phyloP scores from a whole-genome alignment of 2,329 filamentous ascomycete species.

The Ophiocordyceps camponoti-floridani region DNA sequence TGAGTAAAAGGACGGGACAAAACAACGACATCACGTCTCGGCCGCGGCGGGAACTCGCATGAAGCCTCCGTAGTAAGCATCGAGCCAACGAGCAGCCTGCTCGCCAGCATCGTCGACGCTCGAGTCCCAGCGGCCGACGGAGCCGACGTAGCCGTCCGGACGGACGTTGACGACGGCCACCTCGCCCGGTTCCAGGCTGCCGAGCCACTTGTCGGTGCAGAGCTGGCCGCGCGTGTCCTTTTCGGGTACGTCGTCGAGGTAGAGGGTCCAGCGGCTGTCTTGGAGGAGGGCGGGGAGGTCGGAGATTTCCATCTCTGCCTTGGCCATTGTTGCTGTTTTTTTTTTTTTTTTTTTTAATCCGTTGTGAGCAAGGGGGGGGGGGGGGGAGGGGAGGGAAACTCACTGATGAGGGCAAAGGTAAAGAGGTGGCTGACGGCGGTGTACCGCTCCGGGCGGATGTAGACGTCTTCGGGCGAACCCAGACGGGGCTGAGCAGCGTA shows the following conservation, averaged over 20 bases:
- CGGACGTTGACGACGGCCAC: constrained; percentile 50
- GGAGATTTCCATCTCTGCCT: constrained; percentile 44
- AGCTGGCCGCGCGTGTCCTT: constrained; percentile 30
- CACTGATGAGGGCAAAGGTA: constrained; percentile 51
- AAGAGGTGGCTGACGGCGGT: constrained; percentile 49
- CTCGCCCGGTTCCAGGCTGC: constrained; percentile 34
- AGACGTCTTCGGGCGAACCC: constrained; percentile 43
- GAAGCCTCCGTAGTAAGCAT: constrained; percentile 35
- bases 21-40: neutral
- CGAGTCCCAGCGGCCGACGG: constrained; percentile 35
- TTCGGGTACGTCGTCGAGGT: constrained; percentile 46
- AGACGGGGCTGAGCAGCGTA: constrained; percentile 41
- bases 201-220: constrained; percentile 55
- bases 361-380: too few relatives aligned
- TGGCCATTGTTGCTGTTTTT: constrained; percentile 36
- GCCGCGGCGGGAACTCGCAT: constrained; percentile 23
- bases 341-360: too few relatives aligned
- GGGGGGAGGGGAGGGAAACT: constrained; percentile 10
- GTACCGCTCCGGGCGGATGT: constrained; percentile 49
- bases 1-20: neutral
- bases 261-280: constrained; percentile 53
- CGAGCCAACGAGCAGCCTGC: constrained; percentile 34
- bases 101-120: constrained; percentile 30
- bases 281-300: constrained; percentile 45
- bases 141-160: constrained; percentile 58